phyloP scores from a whole-genome alignment of 2,329 filamentous ascomycete species.

The Sarocladiaceae sp. region DNA sequence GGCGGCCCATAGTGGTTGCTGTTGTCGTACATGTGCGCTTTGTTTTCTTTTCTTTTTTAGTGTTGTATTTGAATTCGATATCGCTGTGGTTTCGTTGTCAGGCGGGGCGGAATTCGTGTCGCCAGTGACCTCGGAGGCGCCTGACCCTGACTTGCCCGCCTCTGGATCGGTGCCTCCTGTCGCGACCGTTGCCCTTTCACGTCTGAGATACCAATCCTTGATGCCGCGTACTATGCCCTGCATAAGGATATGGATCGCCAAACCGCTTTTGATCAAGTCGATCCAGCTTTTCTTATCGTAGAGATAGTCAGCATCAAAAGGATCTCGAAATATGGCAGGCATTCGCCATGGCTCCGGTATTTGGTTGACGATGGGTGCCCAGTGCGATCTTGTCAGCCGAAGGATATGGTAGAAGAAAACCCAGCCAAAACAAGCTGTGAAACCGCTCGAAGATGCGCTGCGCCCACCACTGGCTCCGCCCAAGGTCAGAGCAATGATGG shows the following conservation, averaged over 20 bases:
- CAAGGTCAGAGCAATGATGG: conserved; percentile 85
- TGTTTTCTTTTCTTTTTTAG: conserved; percentile 81
- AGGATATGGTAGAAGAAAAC: conserved; percentile 51
- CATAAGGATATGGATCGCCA: conserved; percentile 69
- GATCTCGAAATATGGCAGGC: conserved; percentile 37
- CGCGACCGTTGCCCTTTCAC: conserved; percentile 49
- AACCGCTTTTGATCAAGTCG: conserved; percentile 60
- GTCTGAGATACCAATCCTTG: conserved; percentile 59
- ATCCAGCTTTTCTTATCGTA: conserved; percentile 56
- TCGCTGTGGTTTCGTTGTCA: conserved; percentile 28
- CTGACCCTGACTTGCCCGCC: conserved; percentile 41
- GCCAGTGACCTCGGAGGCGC: background rate
- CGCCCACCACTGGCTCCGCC: conserved; percentile 71
- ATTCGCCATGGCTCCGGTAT: conserved; percentile 42
- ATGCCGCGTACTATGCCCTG: conserved; percentile 67
- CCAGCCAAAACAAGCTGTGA: conserved; percentile 64
- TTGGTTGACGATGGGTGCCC: conserved; percentile 38
- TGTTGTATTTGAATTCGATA: conserved; percentile 7
- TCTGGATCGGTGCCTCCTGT: conserved; percentile 54
- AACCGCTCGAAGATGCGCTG: conserved; percentile 63
- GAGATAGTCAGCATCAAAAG: conserved; percentile 37
- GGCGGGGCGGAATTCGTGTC: background rate
- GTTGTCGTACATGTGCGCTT: conserved; percentile 81
- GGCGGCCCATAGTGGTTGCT: conserved; percentile 90
- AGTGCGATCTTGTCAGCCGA: conserved; percentile 42